Base-by-base conservation (phyloP, 495 filamentous ascomycete species). In the Friedmanniomyces endolithicus region DNA sequence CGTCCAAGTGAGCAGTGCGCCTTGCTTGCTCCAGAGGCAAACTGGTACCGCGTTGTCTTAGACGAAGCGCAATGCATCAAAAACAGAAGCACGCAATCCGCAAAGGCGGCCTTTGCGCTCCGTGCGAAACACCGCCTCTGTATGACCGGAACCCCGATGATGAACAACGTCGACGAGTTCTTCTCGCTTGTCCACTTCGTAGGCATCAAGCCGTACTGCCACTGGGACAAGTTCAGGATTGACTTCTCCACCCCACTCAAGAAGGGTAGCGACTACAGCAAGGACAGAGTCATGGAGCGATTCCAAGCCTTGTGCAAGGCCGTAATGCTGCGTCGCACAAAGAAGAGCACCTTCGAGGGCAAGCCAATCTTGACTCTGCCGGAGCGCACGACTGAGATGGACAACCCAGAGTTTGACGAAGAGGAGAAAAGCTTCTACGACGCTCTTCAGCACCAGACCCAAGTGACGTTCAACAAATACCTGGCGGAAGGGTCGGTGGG, bases 41-140 rank as follows among this genome's bases (percentile, higher is more conserved):
- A 75, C 56, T 98, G 88, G 76, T 61, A 94, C 39, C 68, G 71
- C 29, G 75, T 96, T 50, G 86, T 98, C 53, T 75, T 96, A 24
- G 89, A 95, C 59, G 92, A 98, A 70, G 90, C 92, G 0, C 92
- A 98, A 58, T 87, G 79, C 63, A 89, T 96, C 74, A 96, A 95
- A 71, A 95, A 95, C 61, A 82, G 78, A 55, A 73, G 69, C 24
- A 85, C 89, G 0, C 80, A 85, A 55, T 69, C 75, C 14, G 78
- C 85, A 0, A 70, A 72, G 50, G 90, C 79, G 7, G 81, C 78
- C 24, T 78, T 70, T 61, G 61, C 70, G 7, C 73, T 96, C 8
- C 68, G 79, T 45, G 70, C 86, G 16, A 77, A 71, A 27, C 80
- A 85, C 60, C 73, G 92, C 17, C 85, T 88, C 69, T 94, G 87